Evolutionary conservation across 768 basidiomycete species (phyloP), one percentile per base, ranked within the genome.

Genomic region (Ramaria rubella): DNA sequence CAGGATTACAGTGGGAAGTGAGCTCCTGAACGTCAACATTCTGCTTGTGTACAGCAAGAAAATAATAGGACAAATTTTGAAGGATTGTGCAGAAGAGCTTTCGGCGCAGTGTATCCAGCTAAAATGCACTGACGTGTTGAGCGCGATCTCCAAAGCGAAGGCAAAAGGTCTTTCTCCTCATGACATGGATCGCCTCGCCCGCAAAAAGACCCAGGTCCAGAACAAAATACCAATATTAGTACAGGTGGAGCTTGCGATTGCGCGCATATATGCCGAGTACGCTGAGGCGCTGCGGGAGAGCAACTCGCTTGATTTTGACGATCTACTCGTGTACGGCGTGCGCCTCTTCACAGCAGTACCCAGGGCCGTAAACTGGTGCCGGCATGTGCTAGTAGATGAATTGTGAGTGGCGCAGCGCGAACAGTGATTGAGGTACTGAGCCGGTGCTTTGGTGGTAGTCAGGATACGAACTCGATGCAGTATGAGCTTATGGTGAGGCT

Each of bases 301-400:
- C 59, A 90, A 90, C 62, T 81, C 84, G 30, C 72, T 95, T 11
- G 93, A 95, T 69, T 95, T 94, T 61, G 93, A 95, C 63, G 91
- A 94, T 65, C 73, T 93, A 17, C 75, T 94, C 3, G 66, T 90
- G 1, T 86, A 77, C 62, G 89, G 88, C 0, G 79, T 88, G 15
- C 76, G 77, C 58, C 74, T 89, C 31, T 89, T 92, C 63, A 65
- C 63, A 2, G 62, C 67, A 26, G 74, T 82, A 59, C 71, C 77
- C 14, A 67, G 73, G 19, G 72, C 83, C 1, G 74, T 80, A 1
- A 65, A 66, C 2, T 85, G 83, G 76, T 86, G 87, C 62, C 68
- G 72, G 52, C 85, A 89, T 64, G 77, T 92, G 6, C 70, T 92
- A 4, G 86, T 90, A 17, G 87, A 90, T 65, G 88, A 92, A 70